Percentiles rank a stretch among this genome's conserved stretches.
Evolutionary conservation across 2,329 filamentous ascomycete genomes (phyloP).

Genomic region (Fusarium piperis): DNA sequence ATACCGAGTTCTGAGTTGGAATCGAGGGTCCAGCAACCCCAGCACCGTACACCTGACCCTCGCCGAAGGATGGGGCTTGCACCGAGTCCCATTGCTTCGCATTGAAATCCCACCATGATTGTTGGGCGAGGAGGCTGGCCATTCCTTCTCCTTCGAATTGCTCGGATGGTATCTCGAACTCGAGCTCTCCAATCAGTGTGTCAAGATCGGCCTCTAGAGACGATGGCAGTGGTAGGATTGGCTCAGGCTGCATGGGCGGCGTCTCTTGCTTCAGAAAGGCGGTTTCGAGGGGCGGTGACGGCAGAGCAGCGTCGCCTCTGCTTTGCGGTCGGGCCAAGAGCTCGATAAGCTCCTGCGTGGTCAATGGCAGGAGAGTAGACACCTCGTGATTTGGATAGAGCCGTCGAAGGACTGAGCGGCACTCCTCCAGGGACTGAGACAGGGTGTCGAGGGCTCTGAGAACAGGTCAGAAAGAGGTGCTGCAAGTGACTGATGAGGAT

Average conservation of each 20-base stretch:
- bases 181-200: conserved; percentile 32
- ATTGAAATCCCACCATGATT: conserved; percentile 27
- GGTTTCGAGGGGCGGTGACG: conserved; percentile 63
- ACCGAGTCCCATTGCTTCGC: conserved; percentile 31
- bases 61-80: conserved; percentile 19
- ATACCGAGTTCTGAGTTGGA: conserved; percentile 19
- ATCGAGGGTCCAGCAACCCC: conserved; percentile 17
- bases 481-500: conserved; percentile 20
- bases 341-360: conserved; percentile 67
- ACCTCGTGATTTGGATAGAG: conserved; percentile 68
- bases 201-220: conserved; percentile 36
- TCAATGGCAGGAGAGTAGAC: conserved; percentile 62
- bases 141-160: conserved; percentile 21
- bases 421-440: conserved; percentile 73
- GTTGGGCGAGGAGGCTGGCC: conserved; percentile 21
- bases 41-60: conserved; percentile 14
- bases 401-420: conserved; percentile 52
- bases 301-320: conserved; percentile 56
- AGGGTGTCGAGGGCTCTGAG: conserved; percentile 67
- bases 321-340: conserved; percentile 61
- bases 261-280: conserved; percentile 60
- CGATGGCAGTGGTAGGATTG: conserved; percentile 28
- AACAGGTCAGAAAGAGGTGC: conserved; percentile 13
- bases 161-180: conserved; percentile 30
- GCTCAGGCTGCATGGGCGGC: conserved; percentile 45